Evolutionary conservation across 1,284 basidiomycete genomes (phyloP).

Genomic region (Athelia sp.): DNA sequence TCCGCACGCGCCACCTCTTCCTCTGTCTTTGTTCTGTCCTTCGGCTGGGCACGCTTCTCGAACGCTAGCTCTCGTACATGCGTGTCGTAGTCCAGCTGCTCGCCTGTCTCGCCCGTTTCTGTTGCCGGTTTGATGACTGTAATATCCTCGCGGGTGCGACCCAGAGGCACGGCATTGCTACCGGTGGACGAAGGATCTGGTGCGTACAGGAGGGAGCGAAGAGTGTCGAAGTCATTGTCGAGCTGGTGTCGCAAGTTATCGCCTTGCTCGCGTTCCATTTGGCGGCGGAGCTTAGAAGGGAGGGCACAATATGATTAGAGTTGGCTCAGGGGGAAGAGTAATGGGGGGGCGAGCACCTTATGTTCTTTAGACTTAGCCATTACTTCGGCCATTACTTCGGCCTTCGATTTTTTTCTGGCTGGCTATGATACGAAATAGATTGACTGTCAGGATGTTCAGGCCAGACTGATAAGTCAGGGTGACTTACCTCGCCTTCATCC

Average conservation of each 20-base stretch:
- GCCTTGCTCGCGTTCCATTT: conserved; percentile 84
- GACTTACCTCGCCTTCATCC: conserved; percentile 40
- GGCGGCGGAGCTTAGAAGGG: conserved; percentile 65
- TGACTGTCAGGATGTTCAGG: too few relatives aligned
- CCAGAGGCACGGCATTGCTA: conserved; percentile 32
- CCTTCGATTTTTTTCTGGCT: conserved; percentile 83
- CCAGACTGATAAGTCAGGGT: conserved; percentile 1
- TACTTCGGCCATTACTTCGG: conserved; percentile 97
- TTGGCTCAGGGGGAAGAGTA: not conserved
- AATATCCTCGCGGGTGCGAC: conserved; percentile 11
- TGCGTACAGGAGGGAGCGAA: conserved; percentile 74
- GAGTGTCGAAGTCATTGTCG: conserved; percentile 83
- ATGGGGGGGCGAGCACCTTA: conserved; percentile 51
- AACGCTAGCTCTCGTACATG: conserved; percentile 91
- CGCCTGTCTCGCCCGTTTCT: conserved; percentile 26
- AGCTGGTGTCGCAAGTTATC: conserved; percentile 83
- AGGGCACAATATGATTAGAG: not conserved
- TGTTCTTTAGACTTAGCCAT: conserved; percentile 96
- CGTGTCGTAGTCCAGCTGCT: conserved; percentile 75
- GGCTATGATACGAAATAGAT: conserved; percentile 41
- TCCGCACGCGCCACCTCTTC: conserved; percentile 90
- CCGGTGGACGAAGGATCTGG: conserved; percentile 43
- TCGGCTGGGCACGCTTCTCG: conserved; percentile 91
- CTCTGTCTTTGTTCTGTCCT: conserved; percentile 94
- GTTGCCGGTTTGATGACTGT: conserved; percentile 14